Evolutionary conservation across 495 filamentous ascomycete genomes (phyloP).

Genomic region (Eremomyces bilateralis): DNA sequence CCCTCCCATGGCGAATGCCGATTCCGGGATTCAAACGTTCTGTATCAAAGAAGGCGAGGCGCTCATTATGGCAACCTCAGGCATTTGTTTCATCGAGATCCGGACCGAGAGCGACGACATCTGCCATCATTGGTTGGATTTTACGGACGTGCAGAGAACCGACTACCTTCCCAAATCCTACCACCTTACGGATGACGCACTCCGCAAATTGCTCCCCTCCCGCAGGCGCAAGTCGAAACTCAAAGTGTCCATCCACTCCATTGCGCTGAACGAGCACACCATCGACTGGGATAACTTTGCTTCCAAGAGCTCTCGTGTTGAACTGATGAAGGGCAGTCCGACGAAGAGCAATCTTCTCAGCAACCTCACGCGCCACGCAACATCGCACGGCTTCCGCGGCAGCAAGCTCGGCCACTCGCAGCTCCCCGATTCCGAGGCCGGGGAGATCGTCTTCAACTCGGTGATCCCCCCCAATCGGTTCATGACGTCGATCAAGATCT

Average conservation of each 20-base stretch:
- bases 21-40: conserved; percentile 75
- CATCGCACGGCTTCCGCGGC: conserved; percentile 52
- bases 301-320: conserved; percentile 43
- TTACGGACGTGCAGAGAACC: no score
- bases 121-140: conserved; percentile 43
- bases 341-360: no score
- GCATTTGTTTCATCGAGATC: conserved; percentile 64
- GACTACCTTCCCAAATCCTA: conserved; percentile 59
- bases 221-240: conserved; percentile 48
- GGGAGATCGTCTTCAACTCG: conserved; percentile 52
- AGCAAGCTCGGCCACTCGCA: conserved; percentile 54
- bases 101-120: conserved; percentile 51
- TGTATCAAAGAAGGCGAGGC: conserved; percentile 62
- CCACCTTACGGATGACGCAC: conserved; percentile 48
- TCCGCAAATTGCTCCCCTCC: conserved; percentile 41
- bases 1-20: conserved; percentile 31
- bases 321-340: conserved; percentile 54
- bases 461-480: conserved; percentile 47
- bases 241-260: conserved; percentile 50
- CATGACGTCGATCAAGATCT: conserved; percentile 51
- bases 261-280: conserved; percentile 44
- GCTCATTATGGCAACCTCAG: conserved; percentile 57
- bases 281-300: conserved; percentile 49
- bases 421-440: conserved; percentile 45
- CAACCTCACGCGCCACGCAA: no score